A percentile compares a stretch with the other conserved stretches of the same genome.
Evolutionary conservation across 2,329 filamentous ascomycete species (phyloP).

Genomic region (Rutstroemia sp.): DNA sequence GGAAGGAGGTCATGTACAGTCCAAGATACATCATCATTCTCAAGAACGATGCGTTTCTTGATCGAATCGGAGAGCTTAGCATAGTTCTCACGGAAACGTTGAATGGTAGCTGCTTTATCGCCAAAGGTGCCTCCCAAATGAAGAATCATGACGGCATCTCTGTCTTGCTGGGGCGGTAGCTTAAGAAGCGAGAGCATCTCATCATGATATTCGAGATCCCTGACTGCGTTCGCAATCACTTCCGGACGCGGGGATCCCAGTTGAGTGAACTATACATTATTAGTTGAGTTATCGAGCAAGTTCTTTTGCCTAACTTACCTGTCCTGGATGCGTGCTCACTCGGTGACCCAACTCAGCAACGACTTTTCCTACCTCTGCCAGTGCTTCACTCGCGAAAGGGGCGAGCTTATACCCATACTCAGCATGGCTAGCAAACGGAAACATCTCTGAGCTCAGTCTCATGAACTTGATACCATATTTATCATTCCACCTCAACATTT

Average conservation of each 20-base stretch:
- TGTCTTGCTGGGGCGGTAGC: conserved; percentile 69
- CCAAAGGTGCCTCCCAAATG: conserved; percentile 91
- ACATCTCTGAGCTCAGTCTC: conserved; percentile 91
- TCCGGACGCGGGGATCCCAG: conserved; percentile 73
- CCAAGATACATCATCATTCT: conserved; percentile 93
- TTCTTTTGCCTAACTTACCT: conserved; percentile 27
- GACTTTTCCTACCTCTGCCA: conserved; percentile 70
- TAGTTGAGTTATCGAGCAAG: neutral
- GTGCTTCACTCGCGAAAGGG: conserved; percentile 70
- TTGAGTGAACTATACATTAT: conserved; percentile 61
- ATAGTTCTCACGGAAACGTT: conserved; percentile 48
- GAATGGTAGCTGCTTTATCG: conserved; percentile 49
- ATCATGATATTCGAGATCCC: conserved; percentile 82
- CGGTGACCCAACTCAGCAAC: conserved; percentile 75
- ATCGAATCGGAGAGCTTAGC: conserved; percentile 56
- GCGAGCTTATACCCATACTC: conserved; percentile 81
- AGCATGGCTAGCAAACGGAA: conserved; percentile 85
- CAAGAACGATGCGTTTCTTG: conserved; percentile 76
- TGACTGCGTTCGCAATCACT: conserved; percentile 68
- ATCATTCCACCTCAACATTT: conserved; percentile 89
- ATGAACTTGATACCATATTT: conserved; percentile 88
- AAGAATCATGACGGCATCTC: conserved; percentile 87
- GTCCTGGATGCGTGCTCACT: conserved; percentile 84
- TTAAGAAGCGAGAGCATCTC: conserved; percentile 74
- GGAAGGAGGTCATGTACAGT: conserved; percentile 87